A percentile compares a stretch with the other conserved stretches of the same genome.
Evolutionary conservation across 768 basidiomycete species (phyloP).

Genomic region (Rhodotorula toruloides): DNA sequence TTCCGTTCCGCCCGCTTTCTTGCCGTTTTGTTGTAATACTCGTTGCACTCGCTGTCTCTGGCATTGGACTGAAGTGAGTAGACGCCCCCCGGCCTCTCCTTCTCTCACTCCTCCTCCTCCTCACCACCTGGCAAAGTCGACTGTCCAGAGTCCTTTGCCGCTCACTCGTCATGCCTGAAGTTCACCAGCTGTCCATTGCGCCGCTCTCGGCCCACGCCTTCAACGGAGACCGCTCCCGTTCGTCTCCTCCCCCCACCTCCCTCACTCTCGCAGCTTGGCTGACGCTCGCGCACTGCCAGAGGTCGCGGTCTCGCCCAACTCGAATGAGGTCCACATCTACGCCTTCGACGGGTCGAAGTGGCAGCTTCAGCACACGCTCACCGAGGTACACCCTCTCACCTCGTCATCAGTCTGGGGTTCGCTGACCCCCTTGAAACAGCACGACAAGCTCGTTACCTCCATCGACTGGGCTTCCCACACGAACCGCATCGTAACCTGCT

Average conservation of each 20-base stretch:
- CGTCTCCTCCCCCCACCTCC: constrained; percentile 47
- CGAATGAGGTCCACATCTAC: constrained; percentile 79
- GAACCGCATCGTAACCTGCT: constrained; percentile 95
- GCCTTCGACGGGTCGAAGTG: constrained; percentile 63
- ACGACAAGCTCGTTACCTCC: constrained; percentile 94
- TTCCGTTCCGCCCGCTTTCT: no score
- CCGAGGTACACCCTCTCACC: constrained; percentile 60
- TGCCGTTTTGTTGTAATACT: no score
- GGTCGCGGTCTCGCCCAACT: constrained; percentile 84
- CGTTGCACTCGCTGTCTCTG: no score
- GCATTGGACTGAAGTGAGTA: no score
- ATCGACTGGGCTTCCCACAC: constrained; percentile 98
- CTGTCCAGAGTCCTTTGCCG: constrained; percentile 15
- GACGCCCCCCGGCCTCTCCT: no score
- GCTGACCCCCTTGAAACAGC: constrained; percentile 54
- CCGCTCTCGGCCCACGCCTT: constrained; percentile 88
- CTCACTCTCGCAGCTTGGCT: not conserved
- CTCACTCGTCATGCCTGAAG: not conserved
- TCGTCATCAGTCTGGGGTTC: constrained; percentile 1
- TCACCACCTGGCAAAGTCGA: constrained; percentile 1
- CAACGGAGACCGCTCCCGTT: constrained; percentile 79
- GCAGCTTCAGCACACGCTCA: constrained; percentile 65
- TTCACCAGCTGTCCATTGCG: constrained; percentile 44
- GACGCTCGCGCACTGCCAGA: constrained; percentile 52
- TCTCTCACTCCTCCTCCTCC: not conserved